Base-by-base conservation (phyloP, 2,329 filamentous ascomycete species). In the Colletotrichum sidae region DNA sequence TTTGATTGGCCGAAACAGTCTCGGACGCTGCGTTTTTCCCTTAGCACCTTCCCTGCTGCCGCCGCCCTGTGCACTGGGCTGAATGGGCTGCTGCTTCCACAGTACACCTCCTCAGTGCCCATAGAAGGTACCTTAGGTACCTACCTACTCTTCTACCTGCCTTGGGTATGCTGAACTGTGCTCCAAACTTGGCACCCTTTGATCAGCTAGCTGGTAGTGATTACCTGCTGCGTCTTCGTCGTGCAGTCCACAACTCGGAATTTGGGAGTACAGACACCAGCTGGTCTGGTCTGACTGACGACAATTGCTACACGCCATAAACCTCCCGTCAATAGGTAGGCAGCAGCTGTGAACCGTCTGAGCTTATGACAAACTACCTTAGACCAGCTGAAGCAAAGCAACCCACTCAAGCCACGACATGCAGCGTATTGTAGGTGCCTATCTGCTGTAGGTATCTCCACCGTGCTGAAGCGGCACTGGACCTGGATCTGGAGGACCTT, bases 401-500 rank as follows among this genome's bases (percentile, higher is more conserved):
- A 25, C 25, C 25, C 25, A 25, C 25, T 25, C 25, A 5, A 25
- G 25, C 25, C 25, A 25, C 25, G 5, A 5, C 25, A 25, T 25
- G 25, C 25, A 25, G 25, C 4, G 25, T 25, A 25, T 25, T 25
- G 25, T 25, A 25, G 25, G 25, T 25, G 25, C 25, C 25, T 25
- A 4, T 5, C 4, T 25, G 25, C 25, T 25, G 25, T 25, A 25
- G 25, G 25, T 25, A 25, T 25, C 25, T 25, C 25, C 25, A 25
- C 25, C 25, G 25, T 25, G 25, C 25, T 25, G 25, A 45, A 35
- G 50, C 57, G 46, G 56, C 52, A 62, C 62, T 62, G 52, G 58
- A 61, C 62, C 62, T 35, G 35, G 41, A 33, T 33, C 62, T 42
- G 62, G 58, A 65, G 62, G 62, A 62, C 52, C 58, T 65, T 62